Percentiles rank a stretch among this genome's conserved stretches.
phyloP scores from a whole-genome alignment of 345 rosid species.

The Pugionium cornutum region DNA sequence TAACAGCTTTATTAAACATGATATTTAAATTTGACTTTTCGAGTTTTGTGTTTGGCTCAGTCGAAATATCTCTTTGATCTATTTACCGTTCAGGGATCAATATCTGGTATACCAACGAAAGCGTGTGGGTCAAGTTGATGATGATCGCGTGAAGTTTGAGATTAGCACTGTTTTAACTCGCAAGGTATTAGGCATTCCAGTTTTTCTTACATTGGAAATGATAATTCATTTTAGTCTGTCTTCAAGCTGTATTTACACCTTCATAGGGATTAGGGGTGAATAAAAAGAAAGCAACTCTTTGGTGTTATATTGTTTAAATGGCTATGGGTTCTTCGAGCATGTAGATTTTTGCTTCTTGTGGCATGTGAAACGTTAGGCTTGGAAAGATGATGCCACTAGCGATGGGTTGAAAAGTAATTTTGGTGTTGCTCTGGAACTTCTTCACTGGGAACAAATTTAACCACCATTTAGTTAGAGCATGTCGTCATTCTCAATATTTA shows the following conservation, averaged over 20 bases:
- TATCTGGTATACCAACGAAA: conserved; percentile 63
- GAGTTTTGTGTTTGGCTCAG: neutral
- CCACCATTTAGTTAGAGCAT: neutral
- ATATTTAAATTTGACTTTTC: neutral
- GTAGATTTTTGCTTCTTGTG: neutral
- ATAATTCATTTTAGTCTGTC: neutral
- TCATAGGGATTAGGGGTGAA: conserved; percentile 2
- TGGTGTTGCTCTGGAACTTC: neutral
- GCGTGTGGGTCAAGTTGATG: conserved; percentile 76
- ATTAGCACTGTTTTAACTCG: conserved; percentile 80
- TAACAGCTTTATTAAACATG: neutral
- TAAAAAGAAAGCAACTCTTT: neutral
- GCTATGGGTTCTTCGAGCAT: neutral
- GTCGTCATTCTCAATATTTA: neutral
- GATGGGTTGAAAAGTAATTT: neutral
- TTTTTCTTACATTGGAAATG: neutral
- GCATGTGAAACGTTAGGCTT: conserved; percentile 9
- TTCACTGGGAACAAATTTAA: neutral
- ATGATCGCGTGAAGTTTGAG: conserved; percentile 82
- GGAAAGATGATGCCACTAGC: conserved; percentile 1
- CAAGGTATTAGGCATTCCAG: conserved; percentile 56
- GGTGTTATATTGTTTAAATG: conserved; percentile 3
- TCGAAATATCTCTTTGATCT: neutral
- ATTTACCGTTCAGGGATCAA: conserved; percentile 54
- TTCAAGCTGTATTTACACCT: conserved; percentile 8